Evolutionary conservation across 2,329 filamentous ascomycete species (phyloP).

Genomic region (Nannizzia gypsea): DNA sequence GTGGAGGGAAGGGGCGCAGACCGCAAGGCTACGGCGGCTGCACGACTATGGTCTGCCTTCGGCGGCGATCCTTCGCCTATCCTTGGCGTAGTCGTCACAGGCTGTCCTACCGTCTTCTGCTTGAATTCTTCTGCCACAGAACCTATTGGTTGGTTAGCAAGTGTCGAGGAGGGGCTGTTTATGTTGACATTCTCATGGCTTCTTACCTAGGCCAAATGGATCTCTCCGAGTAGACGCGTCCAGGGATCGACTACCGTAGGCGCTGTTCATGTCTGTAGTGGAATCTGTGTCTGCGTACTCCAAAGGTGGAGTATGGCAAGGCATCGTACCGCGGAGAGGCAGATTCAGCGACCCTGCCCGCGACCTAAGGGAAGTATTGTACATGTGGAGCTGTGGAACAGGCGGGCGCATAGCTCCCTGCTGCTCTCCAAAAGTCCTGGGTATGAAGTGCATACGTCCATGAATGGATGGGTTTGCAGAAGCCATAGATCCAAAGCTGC

Average conservation of each 20-base stretch:
- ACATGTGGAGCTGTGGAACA: conserved; percentile 9
- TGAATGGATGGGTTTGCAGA: conserved; percentile 13
- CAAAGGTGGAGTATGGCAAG: conserved; percentile 9
- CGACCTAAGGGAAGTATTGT: conserved; percentile 4
- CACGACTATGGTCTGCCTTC: not conserved
- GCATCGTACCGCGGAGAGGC: conserved; percentile 7
- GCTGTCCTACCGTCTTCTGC: not conserved
- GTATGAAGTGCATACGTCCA: conserved; percentile 8
- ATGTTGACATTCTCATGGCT: not conserved
- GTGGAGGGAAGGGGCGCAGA: conserved; percentile 19
- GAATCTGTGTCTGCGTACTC: conserved; percentile 9
- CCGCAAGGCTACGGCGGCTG: not conserved
- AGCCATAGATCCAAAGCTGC: conserved; percentile 19
- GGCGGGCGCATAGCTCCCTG: conserved; percentile 6
- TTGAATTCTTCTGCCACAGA: not conserved
- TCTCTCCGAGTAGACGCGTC: conserved; percentile 1
- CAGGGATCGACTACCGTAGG: conserved; percentile 2
- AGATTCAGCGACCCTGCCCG: conserved; percentile 10
- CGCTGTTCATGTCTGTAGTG: conserved; percentile 5
- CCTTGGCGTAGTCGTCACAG: conserved; percentile 1
- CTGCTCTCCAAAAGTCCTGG: conserved; percentile 12
- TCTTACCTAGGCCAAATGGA: not conserved
- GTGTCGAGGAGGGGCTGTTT: not conserved
- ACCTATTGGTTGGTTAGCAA: not conserved
- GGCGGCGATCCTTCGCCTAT: not conserved